Percentiles rank a stretch among this genome's conserved stretches.
Evolutionary conservation across 2,329 filamentous ascomycete genomes (phyloP).

Genomic region (Fusarium redolens): DNA sequence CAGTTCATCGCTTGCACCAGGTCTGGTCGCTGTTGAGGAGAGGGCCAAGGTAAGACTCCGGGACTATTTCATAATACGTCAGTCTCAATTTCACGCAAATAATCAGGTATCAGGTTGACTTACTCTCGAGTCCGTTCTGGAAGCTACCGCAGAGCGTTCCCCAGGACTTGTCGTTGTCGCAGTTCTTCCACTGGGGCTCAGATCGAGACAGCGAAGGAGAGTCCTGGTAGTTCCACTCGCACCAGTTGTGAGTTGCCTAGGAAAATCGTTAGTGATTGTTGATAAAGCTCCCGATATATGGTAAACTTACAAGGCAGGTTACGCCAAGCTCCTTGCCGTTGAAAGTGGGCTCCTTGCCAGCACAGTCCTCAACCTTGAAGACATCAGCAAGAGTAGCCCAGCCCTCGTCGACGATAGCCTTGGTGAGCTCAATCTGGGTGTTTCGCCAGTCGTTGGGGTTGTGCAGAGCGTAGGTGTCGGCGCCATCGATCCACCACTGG

Average conservation of each 20-base stretch:
- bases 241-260: constrained; percentile 12
- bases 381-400: constrained; percentile 12
- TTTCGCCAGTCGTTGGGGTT: constrained; percentile 20
- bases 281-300: too few relatives aligned
- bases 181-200: constrained; percentile 18
- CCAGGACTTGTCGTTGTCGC: constrained; percentile 10
- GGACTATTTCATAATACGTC: neutral
- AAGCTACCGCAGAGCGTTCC: constrained; percentile 14
- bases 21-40: neutral
- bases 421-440: constrained; percentile 8
- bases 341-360: constrained; percentile 13
- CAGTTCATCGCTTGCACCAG: neutral
- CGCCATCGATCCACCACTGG: constrained; percentile 12
- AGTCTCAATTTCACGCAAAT: rapidly evolving
- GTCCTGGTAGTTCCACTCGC: constrained; percentile 20
- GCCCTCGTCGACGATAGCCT: neutral
- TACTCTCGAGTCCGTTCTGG: neutral
- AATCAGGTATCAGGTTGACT: rapidly evolving
- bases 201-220: neutral
- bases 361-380: constrained; percentile 22
- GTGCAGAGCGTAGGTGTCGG: constrained; percentile 17
- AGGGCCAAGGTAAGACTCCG: constrained; percentile 11
- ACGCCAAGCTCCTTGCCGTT: constrained; percentile 1
- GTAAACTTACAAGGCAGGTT: constrained; percentile 6
- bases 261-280: neutral